Evolutionary conservation across 2,329 filamentous ascomycete genomes (phyloP).

Genomic region (Neonectria faginata): DNA sequence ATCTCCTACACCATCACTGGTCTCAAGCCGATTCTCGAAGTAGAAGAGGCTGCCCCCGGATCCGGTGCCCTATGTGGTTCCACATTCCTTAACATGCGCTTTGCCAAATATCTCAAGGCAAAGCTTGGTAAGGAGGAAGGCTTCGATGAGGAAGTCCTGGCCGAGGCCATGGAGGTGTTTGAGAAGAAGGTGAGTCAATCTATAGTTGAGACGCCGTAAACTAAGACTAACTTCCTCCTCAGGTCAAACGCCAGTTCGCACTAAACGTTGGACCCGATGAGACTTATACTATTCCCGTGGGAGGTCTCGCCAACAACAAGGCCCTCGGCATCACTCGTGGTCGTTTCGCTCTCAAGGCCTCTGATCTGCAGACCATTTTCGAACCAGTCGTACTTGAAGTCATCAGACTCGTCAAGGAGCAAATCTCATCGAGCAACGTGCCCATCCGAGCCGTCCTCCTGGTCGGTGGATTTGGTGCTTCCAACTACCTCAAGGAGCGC

Average conservation of each 20-base stretch:
- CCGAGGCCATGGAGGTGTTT: slow-evolving; percentile 56
- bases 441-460: slow-evolving; percentile 57
- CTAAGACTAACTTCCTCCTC: slow-evolving; percentile 17
- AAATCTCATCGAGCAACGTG: slow-evolving; percentile 54
- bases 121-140: slow-evolving; percentile 55
- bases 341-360: slow-evolving; percentile 52
- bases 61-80: slow-evolving; percentile 61
- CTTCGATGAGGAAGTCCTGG: slow-evolving; percentile 55
- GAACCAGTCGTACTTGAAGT: slow-evolving; percentile 58
- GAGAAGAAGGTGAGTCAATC: slow-evolving; percentile 50
- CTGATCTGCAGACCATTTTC: slow-evolving; percentile 56
- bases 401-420: slow-evolving; percentile 56
- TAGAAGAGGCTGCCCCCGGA: slow-evolving; percentile 59
- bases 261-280: slow-evolving; percentile 47
- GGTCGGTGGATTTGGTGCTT: slow-evolving; percentile 60
- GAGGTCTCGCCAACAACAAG: slow-evolving; percentile 54
- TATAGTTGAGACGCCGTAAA: background rate
- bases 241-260: slow-evolving; percentile 54
- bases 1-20: slow-evolving; percentile 61
- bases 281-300: slow-evolving; percentile 54
- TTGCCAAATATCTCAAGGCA: slow-evolving; percentile 54
- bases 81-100: slow-evolving; percentile 58
- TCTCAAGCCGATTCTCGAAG: slow-evolving; percentile 57
- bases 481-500: slow-evolving; percentile 57
- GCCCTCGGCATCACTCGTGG: slow-evolving; percentile 53